Base-by-base conservation (phyloP, 257 asterid genomes). In the Henckelia pumila region DNA sequence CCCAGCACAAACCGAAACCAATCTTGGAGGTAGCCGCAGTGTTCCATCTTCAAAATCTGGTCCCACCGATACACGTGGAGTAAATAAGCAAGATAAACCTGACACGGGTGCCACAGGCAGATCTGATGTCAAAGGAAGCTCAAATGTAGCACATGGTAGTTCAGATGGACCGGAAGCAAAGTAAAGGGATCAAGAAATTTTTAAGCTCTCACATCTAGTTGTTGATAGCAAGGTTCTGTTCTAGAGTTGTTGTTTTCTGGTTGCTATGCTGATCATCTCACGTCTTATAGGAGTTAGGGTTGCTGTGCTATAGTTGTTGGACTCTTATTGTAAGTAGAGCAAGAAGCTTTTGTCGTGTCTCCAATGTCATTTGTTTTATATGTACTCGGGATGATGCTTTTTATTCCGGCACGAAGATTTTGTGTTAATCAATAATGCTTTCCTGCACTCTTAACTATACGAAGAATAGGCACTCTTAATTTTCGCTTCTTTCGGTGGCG, bases 151-250 rank as follows among this genome's bases (percentile, higher is more conserved):
- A 17, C 82, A 59, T 30, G 79, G 67, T 28, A 76, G 78, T 9
- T 81, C 78, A 44, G 82, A 80, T 30, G 84, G 60, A 29, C 85
- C 78, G 75, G 82, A 79, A 78, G 77, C 83, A 26, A 82, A 84
- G 75, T 88, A 68, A 14, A 40, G 52, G 52, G n/a, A 40, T 40
- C 52, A 40, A 40, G 19, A 40, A 40, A 40, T 40, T 40, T 14
- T n/a, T 40, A 40, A 40, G 52, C n/a, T 40, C 19, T 40, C n/a
- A 0, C 19, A 3, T 40, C 6, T 40, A 14, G 52, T 40, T 40
- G 19, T 40, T 40, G 7, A 40, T 40, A 40, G n/a, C 14, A 40
- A 40, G 52, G 19, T 40, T 40, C n/a, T 40, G 19, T 40, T 40
- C 6, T 40, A 40, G 50, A 40, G 6, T 19, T 40, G 1, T 11